A percentile compares a stretch with the other conserved stretches of the same genome.
phyloP scores from a whole-genome alignment of 495 filamentous ascomycete genomes.

The Parathielavia hyrcaniae region DNA sequence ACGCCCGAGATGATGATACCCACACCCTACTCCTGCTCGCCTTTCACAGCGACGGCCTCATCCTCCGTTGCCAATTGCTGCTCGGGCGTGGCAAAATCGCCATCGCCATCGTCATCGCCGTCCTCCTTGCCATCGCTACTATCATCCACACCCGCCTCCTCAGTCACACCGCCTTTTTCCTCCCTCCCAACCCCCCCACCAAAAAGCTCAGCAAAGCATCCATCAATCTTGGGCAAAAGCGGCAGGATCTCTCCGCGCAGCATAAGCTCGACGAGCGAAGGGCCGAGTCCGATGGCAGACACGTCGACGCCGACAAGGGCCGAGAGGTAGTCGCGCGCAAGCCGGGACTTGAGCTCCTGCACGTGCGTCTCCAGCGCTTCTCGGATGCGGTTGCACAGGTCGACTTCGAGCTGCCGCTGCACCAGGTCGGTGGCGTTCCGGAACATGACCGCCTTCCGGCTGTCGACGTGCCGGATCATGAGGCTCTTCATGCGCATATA shows the following conservation, averaged over 20 bases:
- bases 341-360: conserved; percentile 38
- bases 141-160: too few species aligned
- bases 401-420: conserved; percentile 28
- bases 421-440: conserved; percentile 41
- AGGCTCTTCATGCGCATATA: conserved; percentile 50
- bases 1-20: too few species aligned
- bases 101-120: background rate
- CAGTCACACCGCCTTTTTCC: background rate
- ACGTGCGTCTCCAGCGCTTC: conserved; percentile 35
- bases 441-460: conserved; percentile 47
- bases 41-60: too few species aligned
- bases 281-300: background rate
- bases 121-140: background rate
- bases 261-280: conserved; percentile 20
- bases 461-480: conserved; percentile 49
- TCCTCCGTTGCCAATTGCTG: too few species aligned
- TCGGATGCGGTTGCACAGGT: conserved; percentile 35
- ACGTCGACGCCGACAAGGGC: conserved; percentile 21
- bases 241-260: conserved; percentile 21
- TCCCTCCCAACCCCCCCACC: background rate
- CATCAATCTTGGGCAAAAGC: conserved; percentile 11
- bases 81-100: too few species aligned
- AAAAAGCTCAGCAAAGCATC: conserved; percentile 6
- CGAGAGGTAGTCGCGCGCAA: conserved; percentile 43
- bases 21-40: too few species aligned